Percentiles rank a stretch among this genome's conserved stretches.
Conservation (phyloP, 2,329 filamentous ascomycete genomes). For the Microdochium bolleyi region DNA sequence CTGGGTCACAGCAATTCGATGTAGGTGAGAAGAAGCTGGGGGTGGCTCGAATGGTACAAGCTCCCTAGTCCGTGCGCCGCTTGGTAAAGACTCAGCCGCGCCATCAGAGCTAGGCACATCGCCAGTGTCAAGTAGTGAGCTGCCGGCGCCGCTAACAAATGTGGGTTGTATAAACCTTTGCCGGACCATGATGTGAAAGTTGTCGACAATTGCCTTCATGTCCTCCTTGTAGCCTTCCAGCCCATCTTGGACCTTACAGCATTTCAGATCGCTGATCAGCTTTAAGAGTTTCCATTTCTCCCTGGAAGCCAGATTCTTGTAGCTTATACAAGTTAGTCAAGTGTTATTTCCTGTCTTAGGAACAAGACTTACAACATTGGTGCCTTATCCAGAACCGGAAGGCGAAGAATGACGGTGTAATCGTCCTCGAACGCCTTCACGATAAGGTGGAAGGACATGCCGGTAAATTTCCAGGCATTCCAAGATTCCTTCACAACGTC, state of each 20-base stretch:
- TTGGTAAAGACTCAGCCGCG: neutral
- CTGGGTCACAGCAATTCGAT: neutral
- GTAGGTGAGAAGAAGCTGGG: neutral
- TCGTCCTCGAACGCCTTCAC: neutral
- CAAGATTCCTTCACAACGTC: neutral
- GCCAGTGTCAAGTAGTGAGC: neutral
- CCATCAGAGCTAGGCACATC: neutral
- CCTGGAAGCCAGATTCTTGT: neutral
- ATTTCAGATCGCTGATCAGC: neutral
- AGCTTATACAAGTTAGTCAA: neutral
- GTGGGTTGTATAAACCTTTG: neutral
- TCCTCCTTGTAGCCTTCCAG: neutral
- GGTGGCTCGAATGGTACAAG: neutral
- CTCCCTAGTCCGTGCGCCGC: neutral
- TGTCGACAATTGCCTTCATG: neutral
- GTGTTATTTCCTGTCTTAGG: neutral
- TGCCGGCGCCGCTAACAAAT: neutral
- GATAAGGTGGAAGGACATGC: neutral
- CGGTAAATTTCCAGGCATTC: neutral
- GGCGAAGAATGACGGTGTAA: neutral
- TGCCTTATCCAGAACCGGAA: neutral
- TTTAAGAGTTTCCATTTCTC: neutral
- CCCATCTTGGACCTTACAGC: neutral
- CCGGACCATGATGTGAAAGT: neutral
- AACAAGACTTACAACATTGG: neutral